Percentiles rank a stretch among this genome's conserved stretches.
Evolutionary conservation across 2,329 filamentous ascomycete species (phyloP).

Genomic region (Diplodia sapinea): DNA sequence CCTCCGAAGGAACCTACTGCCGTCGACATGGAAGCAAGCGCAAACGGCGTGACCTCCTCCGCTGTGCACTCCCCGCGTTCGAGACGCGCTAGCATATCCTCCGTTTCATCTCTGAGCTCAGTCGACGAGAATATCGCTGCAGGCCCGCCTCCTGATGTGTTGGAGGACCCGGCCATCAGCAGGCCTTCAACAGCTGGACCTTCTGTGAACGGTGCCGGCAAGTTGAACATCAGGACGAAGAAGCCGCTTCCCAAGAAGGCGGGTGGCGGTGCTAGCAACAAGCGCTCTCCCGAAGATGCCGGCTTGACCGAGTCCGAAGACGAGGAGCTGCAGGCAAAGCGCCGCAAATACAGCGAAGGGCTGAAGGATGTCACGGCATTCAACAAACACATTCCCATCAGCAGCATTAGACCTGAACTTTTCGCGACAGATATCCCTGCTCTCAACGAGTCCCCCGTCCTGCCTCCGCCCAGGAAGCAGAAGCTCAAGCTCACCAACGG

Average conservation of each 20-base stretch:
- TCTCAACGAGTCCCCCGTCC: constrained; percentile 10
- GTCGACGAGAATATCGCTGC: constrained; percentile 29
- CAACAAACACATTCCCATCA: constrained; percentile 14
- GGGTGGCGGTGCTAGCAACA: neutral
- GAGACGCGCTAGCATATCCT: constrained; percentile 27
- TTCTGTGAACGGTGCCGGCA: constrained; percentile 5
- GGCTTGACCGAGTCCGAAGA: constrained; percentile 27
- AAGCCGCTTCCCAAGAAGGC: constrained; percentile 16
- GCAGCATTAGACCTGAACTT: constrained; percentile 19
- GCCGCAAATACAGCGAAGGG: constrained; percentile 13
- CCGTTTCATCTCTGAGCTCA: constrained; percentile 24
- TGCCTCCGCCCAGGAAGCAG: constrained; percentile 25
- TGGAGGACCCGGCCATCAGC: constrained; percentile 14
- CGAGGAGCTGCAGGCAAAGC: constrained; percentile 28
- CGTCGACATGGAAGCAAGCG: neutral
- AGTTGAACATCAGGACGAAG: constrained; percentile 25
- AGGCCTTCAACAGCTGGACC: neutral
- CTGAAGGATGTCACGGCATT: constrained; percentile 12
- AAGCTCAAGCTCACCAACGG: constrained; percentile 30
- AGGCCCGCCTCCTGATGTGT: constrained; percentile 23
- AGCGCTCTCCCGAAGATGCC: constrained; percentile 23
- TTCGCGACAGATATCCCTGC: constrained; percentile 2
- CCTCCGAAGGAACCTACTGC: constrained; percentile 14
- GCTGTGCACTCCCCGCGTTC: constrained; percentile 16
- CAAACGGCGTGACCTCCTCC: constrained; percentile 27